Conservation (phyloP, 2,329 filamentous ascomycete genomes). For the Phialophora macrospora region DNA sequence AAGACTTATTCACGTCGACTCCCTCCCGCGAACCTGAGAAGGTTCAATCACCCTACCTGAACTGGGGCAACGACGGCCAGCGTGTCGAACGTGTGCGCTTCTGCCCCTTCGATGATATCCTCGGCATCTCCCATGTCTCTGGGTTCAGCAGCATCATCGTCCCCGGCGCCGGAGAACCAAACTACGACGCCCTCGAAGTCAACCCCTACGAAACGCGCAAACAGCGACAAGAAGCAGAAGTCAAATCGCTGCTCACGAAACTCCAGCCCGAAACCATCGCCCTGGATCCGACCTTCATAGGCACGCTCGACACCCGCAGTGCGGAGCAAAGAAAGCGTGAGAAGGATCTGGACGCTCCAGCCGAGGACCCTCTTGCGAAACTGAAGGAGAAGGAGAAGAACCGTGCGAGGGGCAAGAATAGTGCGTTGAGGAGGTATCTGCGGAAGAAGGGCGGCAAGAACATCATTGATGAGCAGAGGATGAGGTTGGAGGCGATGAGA, state of each 20-base stretch:
- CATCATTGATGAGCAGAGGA: conserved; percentile 91
- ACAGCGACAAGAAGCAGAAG: conserved; percentile 90
- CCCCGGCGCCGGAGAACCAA: conserved; percentile 93
- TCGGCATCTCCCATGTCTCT: conserved; percentile 80
- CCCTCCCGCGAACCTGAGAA: conserved; percentile 73
- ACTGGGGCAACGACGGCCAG: conserved; percentile 79
- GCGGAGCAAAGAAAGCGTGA: conserved; percentile 77
- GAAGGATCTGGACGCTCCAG: conserved; percentile 75
- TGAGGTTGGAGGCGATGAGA: conserved; percentile 83
- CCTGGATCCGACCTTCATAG: conserved; percentile 88
- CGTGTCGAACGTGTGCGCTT: conserved; percentile 80
- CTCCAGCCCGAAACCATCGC: conserved; percentile 96
- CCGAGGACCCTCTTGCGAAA: conserved; percentile 62
- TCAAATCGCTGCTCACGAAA: conserved; percentile 89
- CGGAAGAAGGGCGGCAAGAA: conserved; percentile 92
- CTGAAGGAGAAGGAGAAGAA: conserved; percentile 61
- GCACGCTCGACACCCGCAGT: conserved; percentile 80
- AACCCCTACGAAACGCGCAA: conserved; percentile 95
- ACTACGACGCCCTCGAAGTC: conserved; percentile 89
- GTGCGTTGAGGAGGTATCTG: conserved; percentile 82
- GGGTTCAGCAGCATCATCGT: conserved; percentile 91
- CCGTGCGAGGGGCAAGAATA: conserved; percentile 85
- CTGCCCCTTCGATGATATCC: conserved; percentile 93
- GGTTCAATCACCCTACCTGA: conserved; percentile 87
- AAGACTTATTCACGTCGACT: conserved; percentile 80